Base-by-base conservation (phyloP, 148 eudicot species). In the Fagopyrum homotropicum region DNA sequence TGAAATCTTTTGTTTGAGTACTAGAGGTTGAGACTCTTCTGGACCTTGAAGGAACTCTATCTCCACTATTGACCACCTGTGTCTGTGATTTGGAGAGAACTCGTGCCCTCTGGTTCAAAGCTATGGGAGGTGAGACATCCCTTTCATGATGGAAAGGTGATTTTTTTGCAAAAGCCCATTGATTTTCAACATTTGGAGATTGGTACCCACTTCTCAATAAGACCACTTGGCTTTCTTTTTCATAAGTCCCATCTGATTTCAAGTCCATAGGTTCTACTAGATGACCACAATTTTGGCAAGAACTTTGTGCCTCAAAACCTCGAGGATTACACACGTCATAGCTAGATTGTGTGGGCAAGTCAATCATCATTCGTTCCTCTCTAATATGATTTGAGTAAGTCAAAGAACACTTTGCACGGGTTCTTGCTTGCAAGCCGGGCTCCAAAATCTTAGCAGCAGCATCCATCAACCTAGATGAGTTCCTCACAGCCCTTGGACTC, bases 381-480 rank as follows among this genome's bases (percentile, higher is more conserved):
- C 77, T 52, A 80, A 72, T 73, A 64, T 75, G 54, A 49, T 76
- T 83, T 0, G 93, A 76, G 80, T 90, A 87, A 80, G 90, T 78
- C 44, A 94, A 80, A 59, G 89, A 88, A 80, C 84, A 81, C 82
- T 89, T 87, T 54, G 59, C 22, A 15, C 85, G 86, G 52, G 75
- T 86, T 14, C 80, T 77, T 74, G 85, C 82, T 54, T 54, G 59
- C 76, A 91, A 76, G 51, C 97, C 93, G 54, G 98, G 97, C 75
- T 94, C 97, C 85, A 95, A 83, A 76, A 95, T 86, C 86, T 83
- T 85, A 83, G 96, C 75, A 59, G 97, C 98, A 66, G 83, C 98
- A 83, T 87, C 98, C 47, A 90, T 83, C 63, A 95, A 79, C 82
- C 91, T 80, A 75, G 91, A 89, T 0, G 87, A 43, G 46, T 16